phyloP scores from a whole-genome alignment of 2,329 filamentous ascomycete genomes.

The Gaeumannomyces sp. region DNA sequence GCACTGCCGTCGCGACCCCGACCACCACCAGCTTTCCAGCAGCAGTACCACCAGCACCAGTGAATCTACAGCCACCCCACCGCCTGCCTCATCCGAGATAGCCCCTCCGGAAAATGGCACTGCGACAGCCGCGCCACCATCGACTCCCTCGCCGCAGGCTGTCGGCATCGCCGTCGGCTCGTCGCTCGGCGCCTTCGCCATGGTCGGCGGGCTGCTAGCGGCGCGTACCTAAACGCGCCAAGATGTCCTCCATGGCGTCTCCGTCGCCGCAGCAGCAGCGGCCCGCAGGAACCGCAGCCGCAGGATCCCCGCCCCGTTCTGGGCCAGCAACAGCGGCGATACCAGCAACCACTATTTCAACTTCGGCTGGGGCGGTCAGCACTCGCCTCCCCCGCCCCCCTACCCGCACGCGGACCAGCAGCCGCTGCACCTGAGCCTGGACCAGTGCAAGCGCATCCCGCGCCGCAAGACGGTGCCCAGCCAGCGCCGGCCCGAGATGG shows the following conservation, averaged over 20 bases:
- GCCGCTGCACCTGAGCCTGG: constrained; percentile 4
- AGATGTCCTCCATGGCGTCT: background rate
- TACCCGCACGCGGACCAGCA: background rate
- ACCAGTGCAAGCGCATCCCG: constrained; percentile 8
- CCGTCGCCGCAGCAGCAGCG: background rate
- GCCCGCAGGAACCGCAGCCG: background rate
- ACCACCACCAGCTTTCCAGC: background rate
- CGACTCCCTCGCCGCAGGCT: background rate
- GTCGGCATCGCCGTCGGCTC: constrained; percentile 10
- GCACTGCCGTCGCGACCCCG: background rate
- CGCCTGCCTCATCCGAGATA: background rate
- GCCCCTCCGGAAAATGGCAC: background rate
- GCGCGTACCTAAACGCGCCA: constrained; percentile 10
- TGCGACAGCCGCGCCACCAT: background rate
- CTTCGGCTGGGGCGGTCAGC: background rate
- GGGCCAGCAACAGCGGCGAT: background rate
- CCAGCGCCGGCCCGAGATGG: background rate
- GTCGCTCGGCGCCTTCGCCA: constrained; percentile 8
- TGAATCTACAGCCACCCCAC: background rate
- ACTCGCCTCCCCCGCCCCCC: constrained; percentile 1
- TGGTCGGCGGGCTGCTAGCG: constrained; percentile 8
- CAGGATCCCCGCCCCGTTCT: background rate
- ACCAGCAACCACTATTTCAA: background rate
- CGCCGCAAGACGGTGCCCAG: constrained; percentile 9
- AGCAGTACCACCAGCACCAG: background rate